These are phyloP conservation scores for Starmera quercuum DNA, from an alignment of 805 yeast species.

Conservation along the genomic window DNA sequence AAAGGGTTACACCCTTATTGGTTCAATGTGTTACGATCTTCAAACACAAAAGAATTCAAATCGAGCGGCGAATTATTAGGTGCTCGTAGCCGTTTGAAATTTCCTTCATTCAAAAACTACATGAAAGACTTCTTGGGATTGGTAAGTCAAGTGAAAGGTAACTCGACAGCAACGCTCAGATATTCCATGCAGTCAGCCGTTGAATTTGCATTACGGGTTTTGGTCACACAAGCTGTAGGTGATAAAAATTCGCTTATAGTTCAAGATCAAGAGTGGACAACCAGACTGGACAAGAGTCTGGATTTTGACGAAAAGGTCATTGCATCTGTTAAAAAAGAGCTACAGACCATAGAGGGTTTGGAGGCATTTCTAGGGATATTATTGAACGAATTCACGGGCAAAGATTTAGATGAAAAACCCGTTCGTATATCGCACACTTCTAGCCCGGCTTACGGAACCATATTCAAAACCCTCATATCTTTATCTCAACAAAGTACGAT, in stretches of 20 bases:
- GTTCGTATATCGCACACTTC: constrained; percentile 13
- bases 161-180: constrained; percentile 21
- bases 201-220: constrained; percentile 45
- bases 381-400: constrained; percentile 27
- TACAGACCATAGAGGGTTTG: constrained; percentile 16
- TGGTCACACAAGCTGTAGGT: constrained; percentile 59
- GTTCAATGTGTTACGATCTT: constrained; percentile 48
- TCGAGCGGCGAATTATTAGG: constrained; percentile 39
- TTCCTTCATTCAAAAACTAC: constrained; percentile 48
- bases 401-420: constrained; percentile 9
- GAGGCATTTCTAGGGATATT: constrained; percentile 23
- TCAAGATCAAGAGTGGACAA: constrained; percentile 68
- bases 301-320: constrained; percentile 51
- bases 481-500: constrained; percentile 12
- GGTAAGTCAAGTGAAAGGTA: constrained; percentile 15
- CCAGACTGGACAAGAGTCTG: constrained; percentile 60
- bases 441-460: constrained; percentile 27
- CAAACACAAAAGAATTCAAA: constrained; percentile 34
- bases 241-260: constrained; percentile 47
- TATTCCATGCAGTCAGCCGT: constrained; percentile 34
- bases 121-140: constrained; percentile 23
- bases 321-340: constrained; percentile 13
- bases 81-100: constrained; percentile 25
- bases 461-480: constrained; percentile 18
- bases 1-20: constrained; percentile 82